Evolutionary conservation across 345 rosid genomes (phyloP), one percentile per base, ranked within the genome.

Genomic region (Eucalyptus marginata): DNA sequence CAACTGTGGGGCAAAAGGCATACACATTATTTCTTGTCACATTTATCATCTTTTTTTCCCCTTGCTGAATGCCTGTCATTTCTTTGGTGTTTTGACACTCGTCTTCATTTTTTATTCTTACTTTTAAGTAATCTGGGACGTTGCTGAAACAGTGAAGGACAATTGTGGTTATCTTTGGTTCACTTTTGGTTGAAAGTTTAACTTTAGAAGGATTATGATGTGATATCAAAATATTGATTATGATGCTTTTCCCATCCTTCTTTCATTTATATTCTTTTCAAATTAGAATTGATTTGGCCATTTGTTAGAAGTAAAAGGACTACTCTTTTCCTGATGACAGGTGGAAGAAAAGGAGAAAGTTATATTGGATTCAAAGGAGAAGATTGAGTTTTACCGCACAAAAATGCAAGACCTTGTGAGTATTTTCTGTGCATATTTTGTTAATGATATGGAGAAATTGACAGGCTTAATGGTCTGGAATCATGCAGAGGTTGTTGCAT

Each of bases 341-440:
- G 95, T 87, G 91, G 96, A 92, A 31, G 94, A 91, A 90, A 91
- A 93, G 89, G 89, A 90, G 86, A 91, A 93, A 88, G 89, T 91
- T 84, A 95, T 96, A 88, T 92, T 97, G 94, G 98, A 96, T 92
- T 98, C 98, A 43, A 96, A 92, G 88, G 98, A 97, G 94, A 98
- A 98, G 94, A 92, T 98, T 91, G 99, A 97, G 91, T 97, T 94
- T 93, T 98, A 96, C 93, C 95, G 99, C 87, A 51, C 93, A 17
- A 98, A 95, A 93, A 98, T 98, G 99, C 99, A 97, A 93, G 98
- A 98, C 62, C 96, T 98, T 94, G 99, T 98, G 93, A 96, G 99
- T 93, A 91, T 87, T 92, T 87, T 89, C 64, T 89, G 43, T 91
- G 66, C 84, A 36, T 71, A 71, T 71, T 71, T 71, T 33, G 81